Percentiles rank a stretch among this genome's conserved stretches.
Evolutionary conservation across 495 filamentous ascomycete genomes (phyloP).

Genomic region (Neurospora sp.): DNA sequence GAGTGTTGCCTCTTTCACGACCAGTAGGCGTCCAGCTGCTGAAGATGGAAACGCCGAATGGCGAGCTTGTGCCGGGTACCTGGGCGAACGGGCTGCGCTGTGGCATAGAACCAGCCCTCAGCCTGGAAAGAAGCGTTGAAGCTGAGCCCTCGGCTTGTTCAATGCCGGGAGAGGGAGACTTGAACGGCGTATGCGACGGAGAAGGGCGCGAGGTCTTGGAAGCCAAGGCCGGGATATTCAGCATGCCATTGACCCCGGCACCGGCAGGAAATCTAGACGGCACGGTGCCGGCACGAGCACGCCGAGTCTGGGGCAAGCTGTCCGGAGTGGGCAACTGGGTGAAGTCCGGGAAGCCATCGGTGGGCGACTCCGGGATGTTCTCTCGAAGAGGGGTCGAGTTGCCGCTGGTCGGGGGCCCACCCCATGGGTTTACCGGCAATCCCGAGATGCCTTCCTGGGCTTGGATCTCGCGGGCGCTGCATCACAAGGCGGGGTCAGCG

Average conservation of each 20-base stretch:
- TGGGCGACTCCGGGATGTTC: conserved; percentile 94
- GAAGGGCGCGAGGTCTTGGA: conserved; percentile 80
- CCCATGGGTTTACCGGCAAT: conserved; percentile 78
- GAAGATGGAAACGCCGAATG: conserved; percentile 85
- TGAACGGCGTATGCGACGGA: conserved; percentile 83
- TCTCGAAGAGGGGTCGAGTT: conserved; percentile 93
- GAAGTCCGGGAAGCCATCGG: conserved; percentile 91
- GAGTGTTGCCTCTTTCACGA: conserved; percentile 70
- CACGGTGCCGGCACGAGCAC: conserved; percentile 89
- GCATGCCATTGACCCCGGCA: conserved; percentile 46
- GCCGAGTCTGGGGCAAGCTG: conserved; percentile 46
- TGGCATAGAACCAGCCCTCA: conserved; percentile 92
- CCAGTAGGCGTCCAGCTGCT: conserved; percentile 68
- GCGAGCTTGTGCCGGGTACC: conserved; percentile 40
- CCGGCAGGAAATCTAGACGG: conserved; percentile 83
- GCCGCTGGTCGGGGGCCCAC: conserved; percentile 79
- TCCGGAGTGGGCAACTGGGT: conserved; percentile 51
- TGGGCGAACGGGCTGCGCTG: conserved; percentile 66
- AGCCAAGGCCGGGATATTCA: conserved; percentile 53
- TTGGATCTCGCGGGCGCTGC: conserved; percentile 89
- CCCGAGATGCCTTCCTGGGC: conserved; percentile 74
- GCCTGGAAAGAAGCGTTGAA: conserved; percentile 68
- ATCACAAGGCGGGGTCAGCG: conserved; percentile 8
- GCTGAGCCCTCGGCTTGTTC: conserved; percentile 52
- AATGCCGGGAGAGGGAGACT: conserved; percentile 61